Evolutionary conservation across 768 basidiomycete genomes (phyloP), one percentile per base, ranked within the genome.

Genomic region (Sarcodon aspratus): DNA sequence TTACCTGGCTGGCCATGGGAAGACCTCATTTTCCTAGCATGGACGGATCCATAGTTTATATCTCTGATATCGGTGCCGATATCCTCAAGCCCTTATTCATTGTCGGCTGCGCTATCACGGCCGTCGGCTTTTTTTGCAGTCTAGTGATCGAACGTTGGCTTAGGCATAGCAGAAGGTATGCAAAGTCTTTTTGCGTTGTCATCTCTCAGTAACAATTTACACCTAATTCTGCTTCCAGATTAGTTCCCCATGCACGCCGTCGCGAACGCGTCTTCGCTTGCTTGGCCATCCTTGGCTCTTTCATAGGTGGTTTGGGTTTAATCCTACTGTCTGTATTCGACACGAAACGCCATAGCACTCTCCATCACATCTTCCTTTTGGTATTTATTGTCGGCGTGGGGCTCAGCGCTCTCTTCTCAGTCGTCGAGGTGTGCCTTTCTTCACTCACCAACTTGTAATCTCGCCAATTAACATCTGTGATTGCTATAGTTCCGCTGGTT

Each of bases 81-180:
- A 68, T 72, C 46, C 66, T 89, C 40, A 88, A 89, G 59, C 86
- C 87, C 3, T 70, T 89, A 35, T 90, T 90, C 57, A 67, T 89
- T 45, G 67, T 72, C 12, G 80, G 79, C 7, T 81, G 79, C 55
- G 66, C 69, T 36, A 72, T 86, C 50, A 85, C 86, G 2, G 79
- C 74, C 7, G 62, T 75, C 3, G 67, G 71, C 0, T 85, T 89
- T 62, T 65, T 83, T 55, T 63, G 80, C 44, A 75, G 77, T 7
- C 71, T 88, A 27, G 54, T 69, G 5, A 57, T 80, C 32, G 83
- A 88, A 61, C 70, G 84, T 44, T 73, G 75, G 56, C 68, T 87
- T 33, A 66, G 84, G 52, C 82, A 88, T 60, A 65, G 71, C 9
- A 82, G 82, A 32, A 62, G 80, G 79, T 76, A 52, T 40, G 69